Conservation (phyloP, 2,329 filamentous ascomycete species). For the Colletotrichum destructivum region DNA sequence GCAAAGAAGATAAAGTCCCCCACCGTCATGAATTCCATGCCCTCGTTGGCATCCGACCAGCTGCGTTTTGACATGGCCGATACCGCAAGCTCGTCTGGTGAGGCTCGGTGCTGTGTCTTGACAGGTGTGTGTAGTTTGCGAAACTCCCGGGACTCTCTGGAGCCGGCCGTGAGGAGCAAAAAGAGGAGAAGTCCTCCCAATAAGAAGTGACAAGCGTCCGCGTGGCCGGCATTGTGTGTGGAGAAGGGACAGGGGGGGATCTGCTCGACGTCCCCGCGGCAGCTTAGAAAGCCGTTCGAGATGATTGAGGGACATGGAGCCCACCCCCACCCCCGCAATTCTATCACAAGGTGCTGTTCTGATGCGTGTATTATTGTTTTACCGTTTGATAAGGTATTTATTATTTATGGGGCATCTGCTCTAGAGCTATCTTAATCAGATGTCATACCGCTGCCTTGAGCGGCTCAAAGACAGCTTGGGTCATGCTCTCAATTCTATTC, state of each 20-base stretch:
- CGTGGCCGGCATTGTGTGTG: constrained; percentile 32
- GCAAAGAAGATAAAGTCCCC: neutral
- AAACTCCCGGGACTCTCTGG: neutral
- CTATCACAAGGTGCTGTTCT: neutral
- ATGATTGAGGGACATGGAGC: constrained; percentile 13
- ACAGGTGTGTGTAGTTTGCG: too few species aligned
- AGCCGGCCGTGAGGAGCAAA: constrained; percentile 13
- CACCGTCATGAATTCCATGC: constrained; percentile 35
- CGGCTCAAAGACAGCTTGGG: too few species aligned
- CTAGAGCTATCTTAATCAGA: neutral
- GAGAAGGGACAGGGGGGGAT: constrained; percentile 23
- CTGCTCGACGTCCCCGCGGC: neutral
- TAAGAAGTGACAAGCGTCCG: constrained; percentile 10
- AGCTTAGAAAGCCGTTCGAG: constrained; percentile 27
- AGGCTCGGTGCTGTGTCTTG: neutral
- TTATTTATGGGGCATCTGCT: neutral
- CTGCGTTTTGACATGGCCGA: constrained; percentile 40
- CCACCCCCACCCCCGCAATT: constrained; percentile 28
- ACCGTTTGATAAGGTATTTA: neutral
- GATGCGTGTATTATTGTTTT: too few species aligned
- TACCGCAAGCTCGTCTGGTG: neutral
- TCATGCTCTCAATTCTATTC: too few species aligned
- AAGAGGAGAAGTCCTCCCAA: constrained; percentile 35
- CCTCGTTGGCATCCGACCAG: constrained; percentile 42
- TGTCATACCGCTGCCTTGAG: too few species aligned